Conservation (phyloP, 1,284 basidiomycete genomes). For the Ganoderma sinense region DNA sequence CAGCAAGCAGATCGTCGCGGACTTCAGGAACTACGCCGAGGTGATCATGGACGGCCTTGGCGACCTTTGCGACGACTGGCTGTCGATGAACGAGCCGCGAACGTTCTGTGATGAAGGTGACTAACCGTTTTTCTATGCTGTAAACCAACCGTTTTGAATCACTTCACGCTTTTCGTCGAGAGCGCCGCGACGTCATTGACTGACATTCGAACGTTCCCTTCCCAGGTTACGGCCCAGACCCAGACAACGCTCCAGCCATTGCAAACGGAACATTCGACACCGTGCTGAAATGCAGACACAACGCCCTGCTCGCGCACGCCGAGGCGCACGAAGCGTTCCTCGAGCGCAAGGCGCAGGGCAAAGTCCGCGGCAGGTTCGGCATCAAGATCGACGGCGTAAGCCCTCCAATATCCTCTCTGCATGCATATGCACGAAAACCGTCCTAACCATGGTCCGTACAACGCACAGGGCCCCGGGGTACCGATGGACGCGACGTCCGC, state of each 20-base stretch:
- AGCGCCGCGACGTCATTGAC: not conserved
- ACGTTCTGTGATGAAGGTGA: slow-evolving; percentile 8
- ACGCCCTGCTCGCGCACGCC: slow-evolving; percentile 1
- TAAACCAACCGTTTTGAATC: not conserved
- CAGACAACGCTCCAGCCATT: not conserved
- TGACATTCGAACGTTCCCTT: not conserved
- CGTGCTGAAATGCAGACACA: slow-evolving; percentile 1
- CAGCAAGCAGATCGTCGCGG: slow-evolving; percentile 44
- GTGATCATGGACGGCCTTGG: not conserved
- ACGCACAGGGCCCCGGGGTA: not conserved
- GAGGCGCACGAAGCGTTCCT: slow-evolving; percentile 3
- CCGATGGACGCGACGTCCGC: not conserved
- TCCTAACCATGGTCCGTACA: no score
- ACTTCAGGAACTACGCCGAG: slow-evolving; percentile 38
- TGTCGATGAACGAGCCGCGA: slow-evolving; percentile 4
- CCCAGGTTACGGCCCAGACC: not conserved
- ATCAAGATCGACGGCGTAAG: slow-evolving; percentile 7
- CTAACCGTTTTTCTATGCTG: not conserved
- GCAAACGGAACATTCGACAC: not conserved
- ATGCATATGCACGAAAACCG: no score
- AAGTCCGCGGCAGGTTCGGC: slow-evolving; percentile 4
- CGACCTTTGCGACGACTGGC: slow-evolving; percentile 1
- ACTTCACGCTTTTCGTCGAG: not conserved
- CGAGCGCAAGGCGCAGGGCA: slow-evolving; percentile 3
- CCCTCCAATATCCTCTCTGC: no score